A percentile compares a stretch with the other conserved stretches of the same genome.
These are phyloP conservation scores for Eimeria necatrix DNA, from an alignment of 169 alveolate genomes.

Conservation along the genomic window DNA sequence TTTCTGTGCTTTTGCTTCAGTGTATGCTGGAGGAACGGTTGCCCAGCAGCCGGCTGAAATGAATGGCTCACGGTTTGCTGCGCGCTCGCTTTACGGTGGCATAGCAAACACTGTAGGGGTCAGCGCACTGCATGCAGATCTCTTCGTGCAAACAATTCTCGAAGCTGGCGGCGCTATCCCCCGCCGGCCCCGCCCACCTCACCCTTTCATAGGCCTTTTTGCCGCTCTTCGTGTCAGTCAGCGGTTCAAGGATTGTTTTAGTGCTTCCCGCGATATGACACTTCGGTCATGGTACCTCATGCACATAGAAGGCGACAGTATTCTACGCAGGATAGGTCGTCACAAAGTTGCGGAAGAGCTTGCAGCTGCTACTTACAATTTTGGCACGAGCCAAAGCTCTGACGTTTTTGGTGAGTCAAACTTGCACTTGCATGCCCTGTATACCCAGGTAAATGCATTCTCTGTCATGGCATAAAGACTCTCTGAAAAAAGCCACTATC, in stretches of 20 bases:
- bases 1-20: conserved; percentile 40
- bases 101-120: conserved; percentile 61
- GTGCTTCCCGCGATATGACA: conserved; percentile 20
- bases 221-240: conserved; percentile 69
- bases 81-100: conserved; percentile 70
- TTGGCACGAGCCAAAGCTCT: conserved; percentile 9
- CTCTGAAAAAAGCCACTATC: no score
- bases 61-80: neutral
- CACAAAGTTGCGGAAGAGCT: conserved; percentile 43
- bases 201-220: conserved; percentile 47
- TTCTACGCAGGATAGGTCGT: neutral
- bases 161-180: neutral
- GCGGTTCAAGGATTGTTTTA: conserved; percentile 50
- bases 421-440: neutral
- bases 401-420: conserved; percentile 26
- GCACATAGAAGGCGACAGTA: conserved; percentile 66
- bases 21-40: conserved; percentile 53
- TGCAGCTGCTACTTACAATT: conserved; percentile 41
- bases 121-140: conserved; percentile 44
- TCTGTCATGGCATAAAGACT: no score
- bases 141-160: conserved; percentile 25
- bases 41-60: conserved; percentile 29
- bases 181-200: conserved; percentile 51
- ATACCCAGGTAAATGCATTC: neutral
- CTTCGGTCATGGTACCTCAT: conserved; percentile 70